Percentiles rank a stretch among this genome's conserved stretches.
phyloP scores from a whole-genome alignment of 495 filamentous ascomycete genomes.

The Diplogelasinospora grovesii region DNA sequence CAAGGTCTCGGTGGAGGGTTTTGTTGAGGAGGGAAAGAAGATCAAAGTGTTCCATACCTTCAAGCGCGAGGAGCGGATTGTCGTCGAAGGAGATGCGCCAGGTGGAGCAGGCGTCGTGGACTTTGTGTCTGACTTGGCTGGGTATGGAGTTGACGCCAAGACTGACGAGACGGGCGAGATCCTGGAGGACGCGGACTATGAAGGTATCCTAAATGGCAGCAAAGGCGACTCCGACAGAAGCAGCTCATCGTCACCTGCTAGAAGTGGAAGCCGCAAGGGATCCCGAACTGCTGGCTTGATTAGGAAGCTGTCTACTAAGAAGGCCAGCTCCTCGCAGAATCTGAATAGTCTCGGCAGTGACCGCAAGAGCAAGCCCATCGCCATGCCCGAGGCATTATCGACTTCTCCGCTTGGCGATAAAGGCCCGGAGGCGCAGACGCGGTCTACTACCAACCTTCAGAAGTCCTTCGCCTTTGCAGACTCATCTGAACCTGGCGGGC shows the following conservation, averaged over 20 bases:
- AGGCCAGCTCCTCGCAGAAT: slow-evolving; percentile 8
- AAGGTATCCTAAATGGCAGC: slow-evolving; percentile 6
- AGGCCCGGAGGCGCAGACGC: slow-evolving; percentile 7
- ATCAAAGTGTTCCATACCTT: slow-evolving; percentile 84
- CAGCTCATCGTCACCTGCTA: slow-evolving; percentile 4
- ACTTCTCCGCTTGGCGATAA: background rate
- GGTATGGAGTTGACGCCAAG: slow-evolving; percentile 26
- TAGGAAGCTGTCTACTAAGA: slow-evolving; percentile 17
- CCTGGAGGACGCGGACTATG: slow-evolving; percentile 16
- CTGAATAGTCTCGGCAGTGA: slow-evolving; percentile 5
- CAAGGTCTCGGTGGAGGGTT: slow-evolving; percentile 80
- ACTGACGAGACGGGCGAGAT: slow-evolving; percentile 24
- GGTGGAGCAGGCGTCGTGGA: slow-evolving; percentile 41
- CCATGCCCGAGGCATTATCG: slow-evolving; percentile 10
- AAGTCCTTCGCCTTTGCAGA: slow-evolving; percentile 15
- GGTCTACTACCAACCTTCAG: slow-evolving; percentile 17
- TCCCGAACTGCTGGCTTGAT: slow-evolving; percentile 14
- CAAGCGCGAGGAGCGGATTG: slow-evolving; percentile 60
- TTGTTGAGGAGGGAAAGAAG: slow-evolving; percentile 74
- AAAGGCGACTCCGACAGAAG: background rate
- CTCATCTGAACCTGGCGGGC: slow-evolving; percentile 43
- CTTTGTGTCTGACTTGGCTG: slow-evolving; percentile 47
- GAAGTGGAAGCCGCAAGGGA: slow-evolving; percentile 14
- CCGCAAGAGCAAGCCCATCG: slow-evolving; percentile 23
- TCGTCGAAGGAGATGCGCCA: slow-evolving; percentile 54